These are phyloP conservation scores for Lentinus tigrinus DNA, from an alignment of 768 basidiomycete species.

Conservation along the genomic window DNA sequence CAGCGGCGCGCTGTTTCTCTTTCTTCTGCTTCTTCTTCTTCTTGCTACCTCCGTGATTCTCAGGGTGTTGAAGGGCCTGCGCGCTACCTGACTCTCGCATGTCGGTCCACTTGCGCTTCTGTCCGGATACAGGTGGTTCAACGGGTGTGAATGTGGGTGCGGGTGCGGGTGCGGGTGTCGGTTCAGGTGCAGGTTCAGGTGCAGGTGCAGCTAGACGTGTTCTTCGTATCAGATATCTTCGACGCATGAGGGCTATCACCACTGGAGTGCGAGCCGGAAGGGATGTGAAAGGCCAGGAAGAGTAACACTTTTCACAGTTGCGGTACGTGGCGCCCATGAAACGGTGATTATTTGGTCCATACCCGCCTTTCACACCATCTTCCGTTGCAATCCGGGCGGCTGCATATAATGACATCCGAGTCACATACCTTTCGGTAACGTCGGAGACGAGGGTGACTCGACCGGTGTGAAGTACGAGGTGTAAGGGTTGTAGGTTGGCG, in stretches of 20 bases:
- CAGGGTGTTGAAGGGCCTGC: background rate
- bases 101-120: slow-evolving; percentile 17
- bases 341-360: too few species aligned
- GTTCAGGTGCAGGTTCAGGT: too few species aligned
- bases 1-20: slow-evolving; percentile 1
- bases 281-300: too few species aligned
- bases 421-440: background rate
- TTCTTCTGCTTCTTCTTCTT: slow-evolving; percentile 19
- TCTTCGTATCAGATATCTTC: too few species aligned
- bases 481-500: background rate
- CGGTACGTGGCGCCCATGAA: too few species aligned
- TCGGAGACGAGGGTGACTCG: background rate
- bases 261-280: too few species aligned
- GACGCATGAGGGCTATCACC: too few species aligned
- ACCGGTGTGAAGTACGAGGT: background rate
- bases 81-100: background rate
- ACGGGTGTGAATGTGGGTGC: background rate
- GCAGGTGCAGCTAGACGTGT: background rate
- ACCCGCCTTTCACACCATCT: background rate
- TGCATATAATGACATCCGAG: background rate
- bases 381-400: too few species aligned
- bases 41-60: slow-evolving; percentile 1
- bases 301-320: too few species aligned
- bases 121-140: background rate
- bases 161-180: background rate